Evolutionary conservation across 2,329 filamentous ascomycete species (phyloP), one percentile per base, ranked within the genome.

Genomic region (Pyrenophora graminea): DNA sequence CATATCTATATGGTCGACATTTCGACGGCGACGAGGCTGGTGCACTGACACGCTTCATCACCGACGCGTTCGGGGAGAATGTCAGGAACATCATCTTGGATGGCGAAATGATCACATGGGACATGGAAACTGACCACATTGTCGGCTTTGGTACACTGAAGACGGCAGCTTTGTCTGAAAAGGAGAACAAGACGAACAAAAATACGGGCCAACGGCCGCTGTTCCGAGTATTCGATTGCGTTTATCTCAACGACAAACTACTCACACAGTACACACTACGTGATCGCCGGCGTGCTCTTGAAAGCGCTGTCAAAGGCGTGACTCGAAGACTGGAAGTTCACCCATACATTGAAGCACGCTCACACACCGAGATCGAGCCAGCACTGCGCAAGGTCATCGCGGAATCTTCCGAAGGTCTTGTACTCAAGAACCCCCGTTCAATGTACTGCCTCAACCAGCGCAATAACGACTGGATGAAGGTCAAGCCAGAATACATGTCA

Each of bases 91-190:
- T 96, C 58, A 96, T 99, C 42, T 80, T 99, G 0, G 94, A 99
- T 64, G 94, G 94, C 8, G 94, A 99, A 71, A 99, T 99, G 94
- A 91, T 99, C 51, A 96, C 92, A 0, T 99, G 94, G 94, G 91
- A 97, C 68, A 89, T 91, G 54, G 85, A 87, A 38, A 80, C 89
- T 42, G 89, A 96, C 74, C 88, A 88, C 48, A 89, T 94, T 45
- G 88, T 96, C 13, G 85, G 88, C 0, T 99, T 99, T 70, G 94
- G 94, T 6, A 95, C 90, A 0, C 80, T 99, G 41, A 99, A 99
- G 74, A 93, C 91, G 1, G 93, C 92, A 0, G 93, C 93, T 0
- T 74, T 96, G 27, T 82, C 86, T 0, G 89, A 93, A 64, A 87
- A 92, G 66, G 84, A 85, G 55, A 91, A 92, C 56, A 87, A 86